These are phyloP conservation scores for Cyberlindnera misumaiensis DNA, from an alignment of 805 yeast species.

Conservation along the genomic window DNA sequence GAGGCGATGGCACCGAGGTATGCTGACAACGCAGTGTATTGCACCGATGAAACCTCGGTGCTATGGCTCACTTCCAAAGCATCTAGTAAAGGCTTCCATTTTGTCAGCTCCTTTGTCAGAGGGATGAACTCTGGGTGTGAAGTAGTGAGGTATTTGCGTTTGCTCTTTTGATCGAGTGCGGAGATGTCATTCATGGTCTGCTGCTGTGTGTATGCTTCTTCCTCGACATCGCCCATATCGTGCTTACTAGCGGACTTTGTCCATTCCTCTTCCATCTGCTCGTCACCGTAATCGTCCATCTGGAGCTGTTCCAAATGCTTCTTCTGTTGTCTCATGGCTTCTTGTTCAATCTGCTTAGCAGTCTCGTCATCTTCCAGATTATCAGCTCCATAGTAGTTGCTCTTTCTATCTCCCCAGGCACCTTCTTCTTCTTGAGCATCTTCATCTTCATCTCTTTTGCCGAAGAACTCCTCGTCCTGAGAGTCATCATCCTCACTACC, in stretches of 20 bases:
- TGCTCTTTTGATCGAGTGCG: constrained; percentile 46
- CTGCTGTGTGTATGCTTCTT: constrained; percentile 24
- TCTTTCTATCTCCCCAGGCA: constrained; percentile 40
- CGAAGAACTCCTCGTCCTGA: constrained; percentile 24
- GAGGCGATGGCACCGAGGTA: constrained; percentile 74
- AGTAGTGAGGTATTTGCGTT: constrained; percentile 45
- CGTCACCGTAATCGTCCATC: constrained; percentile 72
- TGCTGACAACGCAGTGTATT: constrained; percentile 65
- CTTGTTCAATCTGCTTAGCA: constrained; percentile 73
- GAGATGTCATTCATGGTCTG: constrained; percentile 37
- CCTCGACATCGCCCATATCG: constrained; percentile 28
- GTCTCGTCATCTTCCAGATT: constrained; percentile 57
- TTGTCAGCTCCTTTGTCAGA: constrained; percentile 52
- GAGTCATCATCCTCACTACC: constrained; percentile 29
- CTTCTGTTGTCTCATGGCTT: constrained; percentile 83
- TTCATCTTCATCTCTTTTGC: constrained; percentile 27
- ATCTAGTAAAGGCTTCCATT: constrained; percentile 36
- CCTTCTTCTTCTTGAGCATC: constrained; percentile 33
- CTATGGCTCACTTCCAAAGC: constrained; percentile 27
- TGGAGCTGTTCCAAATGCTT: constrained; percentile 68
- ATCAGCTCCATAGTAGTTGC: constrained; percentile 48
- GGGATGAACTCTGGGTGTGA: constrained; percentile 84
- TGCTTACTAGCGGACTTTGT: constrained; percentile 46
- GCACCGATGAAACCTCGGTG: constrained; percentile 34
- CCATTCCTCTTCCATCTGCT: constrained; percentile 80